A percentile compares a stretch with the other conserved stretches of the same genome.
Evolutionary conservation across 495 filamentous ascomycete genomes (phyloP).

Genomic region (Jackrogersella minutella): DNA sequence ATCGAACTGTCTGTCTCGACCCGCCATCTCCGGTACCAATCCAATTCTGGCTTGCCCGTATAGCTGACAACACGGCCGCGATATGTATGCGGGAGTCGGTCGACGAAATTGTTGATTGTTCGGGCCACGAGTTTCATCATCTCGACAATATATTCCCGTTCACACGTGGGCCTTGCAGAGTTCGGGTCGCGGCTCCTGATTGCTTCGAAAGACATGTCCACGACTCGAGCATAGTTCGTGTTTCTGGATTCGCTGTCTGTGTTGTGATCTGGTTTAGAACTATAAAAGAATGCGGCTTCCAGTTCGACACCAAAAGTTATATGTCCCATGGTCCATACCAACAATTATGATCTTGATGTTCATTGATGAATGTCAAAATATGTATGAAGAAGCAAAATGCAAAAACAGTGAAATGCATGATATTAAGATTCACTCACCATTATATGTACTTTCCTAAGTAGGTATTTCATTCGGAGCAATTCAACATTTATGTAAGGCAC

Average conservation of each 20-base stretch:
- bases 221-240: background rate
- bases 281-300: conserved; percentile 15
- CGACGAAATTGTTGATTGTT: background rate
- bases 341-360: no score
- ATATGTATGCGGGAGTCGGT: background rate
- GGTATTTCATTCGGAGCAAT: no score
- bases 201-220: background rate
- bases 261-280: background rate
- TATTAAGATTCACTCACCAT: no score
- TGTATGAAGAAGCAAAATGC: no score
- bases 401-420: no score
- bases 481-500: no score
- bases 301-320: conserved; percentile 15
- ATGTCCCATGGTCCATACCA: no score
- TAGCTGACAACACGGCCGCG: background rate
- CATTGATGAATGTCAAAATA: no score
- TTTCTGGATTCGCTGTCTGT: background rate
- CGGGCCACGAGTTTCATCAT: background rate
- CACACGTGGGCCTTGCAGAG: background rate
- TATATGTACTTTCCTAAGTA: no score
- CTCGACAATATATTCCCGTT: background rate
- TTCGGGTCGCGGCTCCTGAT: background rate
- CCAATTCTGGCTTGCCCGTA: background rate
- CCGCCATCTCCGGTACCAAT: background rate
- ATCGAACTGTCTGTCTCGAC: background rate